Evolutionary conservation across 1,139 yeast species (phyloP), one percentile per base, ranked within the genome.

Genomic region (Geotrichum reessii): DNA sequence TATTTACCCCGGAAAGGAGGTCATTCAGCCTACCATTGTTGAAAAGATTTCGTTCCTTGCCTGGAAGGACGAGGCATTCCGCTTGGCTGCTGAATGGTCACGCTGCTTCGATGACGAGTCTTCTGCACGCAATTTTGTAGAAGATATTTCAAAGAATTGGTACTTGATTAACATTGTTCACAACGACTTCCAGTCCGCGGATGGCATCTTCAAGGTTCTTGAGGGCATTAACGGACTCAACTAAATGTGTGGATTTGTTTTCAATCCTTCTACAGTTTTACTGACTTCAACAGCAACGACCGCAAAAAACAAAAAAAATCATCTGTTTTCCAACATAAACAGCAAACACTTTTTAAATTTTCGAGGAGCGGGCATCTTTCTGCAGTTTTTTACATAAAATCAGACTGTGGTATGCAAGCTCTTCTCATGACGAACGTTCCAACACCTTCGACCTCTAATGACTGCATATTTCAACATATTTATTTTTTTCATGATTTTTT

Each of bases 51-150:
- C 96, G 2, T 90, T 90, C 74, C 76, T 89, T 66, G 96, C 98
- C 9, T 93, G 99, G 99, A 92, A 90, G 72, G 97, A 92, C 71
- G 99, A 93, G 73, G 95, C 93, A 44, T 93, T 81, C 78, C 79
- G 90, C 64, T 83, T 93, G 62, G 81, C 92, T 60, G 76, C 81
- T 52, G 97, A 90, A 71, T 93, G 99, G 99, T 74, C 79, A 47
- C 75, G 76, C 40, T 74, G 77, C 59, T 76, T 72, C 52, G 74
- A 74, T n/a, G 71, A 72, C 51, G 74, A 70, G 44, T 63, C 73
- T 17, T 59, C 65, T 27, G 54, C 76, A 17, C 63, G 70, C 62
- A 64, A 65, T 7, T 78, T 89, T 58, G 74, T 92, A 64, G 67
- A 76, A 42, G 66, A 71, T 1, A 72, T 90, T 58, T 79, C 83